Evolutionary conservation across 75 land plant genomes (phyloP).

Genomic region (Selaginella tamariscina): DNA sequence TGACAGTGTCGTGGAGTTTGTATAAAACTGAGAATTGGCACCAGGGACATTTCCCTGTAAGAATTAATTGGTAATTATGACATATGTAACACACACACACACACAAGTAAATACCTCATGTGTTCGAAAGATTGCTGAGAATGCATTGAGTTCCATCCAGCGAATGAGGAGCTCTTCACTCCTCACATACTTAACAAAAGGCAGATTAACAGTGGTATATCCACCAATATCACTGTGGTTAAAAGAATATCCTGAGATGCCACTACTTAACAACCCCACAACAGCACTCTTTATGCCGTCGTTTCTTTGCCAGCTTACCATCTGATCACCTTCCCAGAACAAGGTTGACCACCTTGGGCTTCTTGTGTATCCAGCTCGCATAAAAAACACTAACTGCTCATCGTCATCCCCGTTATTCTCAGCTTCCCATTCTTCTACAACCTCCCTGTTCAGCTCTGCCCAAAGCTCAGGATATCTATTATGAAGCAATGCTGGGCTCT

Average conservation of each 20-base stretch:
- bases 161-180: conserved; percentile 72
- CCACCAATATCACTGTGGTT: conserved; percentile 93
- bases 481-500: conserved; percentile 60
- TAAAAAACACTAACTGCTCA: conserved; percentile 62
- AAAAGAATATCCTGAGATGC: conserved; percentile 65
- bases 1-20: conserved; percentile 44
- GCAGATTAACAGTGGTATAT: conserved; percentile 61
- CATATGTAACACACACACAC: neutral
- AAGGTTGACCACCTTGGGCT: conserved; percentile 74
- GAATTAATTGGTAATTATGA: neutral
- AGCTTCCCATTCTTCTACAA: conserved; percentile 74
- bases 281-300: conserved; percentile 94
- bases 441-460: conserved; percentile 77
- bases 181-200: conserved; percentile 47
- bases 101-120: conserved; percentile 47
- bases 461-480: conserved; percentile 81
- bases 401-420: conserved; percentile 17
- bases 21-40: conserved; percentile 65
- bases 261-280: conserved; percentile 68
- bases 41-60: conserved; percentile 73
- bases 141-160: conserved; percentile 95
- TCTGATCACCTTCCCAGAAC: conserved; percentile 97
- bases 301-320: conserved; percentile 91
- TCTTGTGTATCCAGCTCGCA: conserved; percentile 69
- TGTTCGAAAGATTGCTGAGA: conserved; percentile 62